Evolutionary conservation across 345 rosid species (phyloP), one percentile per base, ranked within the genome.

Genomic region (Corchorus olitorius): DNA sequence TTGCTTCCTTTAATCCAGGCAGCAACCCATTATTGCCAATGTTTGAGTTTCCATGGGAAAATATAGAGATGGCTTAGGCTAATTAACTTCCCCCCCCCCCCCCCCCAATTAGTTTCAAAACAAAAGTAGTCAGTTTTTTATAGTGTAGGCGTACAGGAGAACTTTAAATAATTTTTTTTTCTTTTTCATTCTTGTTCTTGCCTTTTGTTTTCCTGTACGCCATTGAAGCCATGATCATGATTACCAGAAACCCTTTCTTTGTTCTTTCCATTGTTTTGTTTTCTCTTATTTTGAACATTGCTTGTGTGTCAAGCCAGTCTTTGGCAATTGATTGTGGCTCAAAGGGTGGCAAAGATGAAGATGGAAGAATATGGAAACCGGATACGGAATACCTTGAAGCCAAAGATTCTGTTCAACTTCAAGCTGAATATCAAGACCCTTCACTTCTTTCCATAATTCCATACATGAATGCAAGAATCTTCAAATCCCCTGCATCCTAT

Each of bases 391-490:
- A 83, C 77, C 69, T 89, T 45, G 35, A 55, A 19, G 77, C 87
- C 4, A 74, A 73, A 5, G 74, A 75, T 46, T 87, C 92, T 4
- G 77, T 68, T 15, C 68, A 75, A 0, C 85, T 82, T 8, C 81
- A 76, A 63, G 92, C 97, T 45, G 75, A 85, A 12, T 78, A 74
- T 70, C 97, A 92, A 75, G 97, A 92, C 70, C 87, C 97, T 74
- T 86, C 95, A 0, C 91, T 91, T 74, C 77, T 74, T 46, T 91
- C 97, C 0, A 60, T 78, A 9, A 52, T 92, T 65, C 98, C 97
- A 7, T 91, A 85, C 79, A 91, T 92, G 97, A 84, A 83, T 8
- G 95, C 95, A 8, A 86, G 98, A 77, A 81, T 91, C 49, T 91
- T 94, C 74, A 74, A 78, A 15, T 74, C 92, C 13, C 87, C 85